phyloP scores from a whole-genome alignment of 306 rosid species.

The Rosa rugosa region DNA sequence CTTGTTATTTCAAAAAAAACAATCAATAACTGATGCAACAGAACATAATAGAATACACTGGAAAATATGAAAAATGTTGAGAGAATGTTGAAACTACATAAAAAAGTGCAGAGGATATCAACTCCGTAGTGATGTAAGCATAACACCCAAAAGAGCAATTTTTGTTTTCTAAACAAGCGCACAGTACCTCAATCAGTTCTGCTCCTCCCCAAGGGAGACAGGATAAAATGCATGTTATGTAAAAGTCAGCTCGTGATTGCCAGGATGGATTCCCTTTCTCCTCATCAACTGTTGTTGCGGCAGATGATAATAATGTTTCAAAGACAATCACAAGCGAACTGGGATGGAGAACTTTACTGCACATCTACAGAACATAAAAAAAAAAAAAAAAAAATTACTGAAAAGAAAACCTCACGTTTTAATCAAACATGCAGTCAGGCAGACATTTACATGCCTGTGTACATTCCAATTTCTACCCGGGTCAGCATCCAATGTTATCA shows the following conservation, averaged over 20 bases:
- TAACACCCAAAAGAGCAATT: background rate
- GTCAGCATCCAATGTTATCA: background rate
- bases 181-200: slow-evolving; percentile 82
- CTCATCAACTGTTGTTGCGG: slow-evolving; percentile 96
- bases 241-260: slow-evolving; percentile 97
- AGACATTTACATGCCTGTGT: background rate
- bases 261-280: slow-evolving; percentile 98
- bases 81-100: background rate
- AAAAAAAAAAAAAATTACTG: slow-evolving; percentile 4
- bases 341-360: slow-evolving; percentile 90
- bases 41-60: background rate
- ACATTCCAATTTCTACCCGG: background rate
- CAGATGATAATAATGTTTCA: slow-evolving; percentile 88
- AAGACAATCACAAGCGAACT: slow-evolving; percentile 79
- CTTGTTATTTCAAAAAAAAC: too few species aligned
- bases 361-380: slow-evolving; percentile 55
- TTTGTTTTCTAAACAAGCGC: slow-evolving; percentile 9
- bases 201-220: slow-evolving; percentile 99
- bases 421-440: background rate
- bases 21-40: background rate
- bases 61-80: background rate
- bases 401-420: slow-evolving; percentile 8
- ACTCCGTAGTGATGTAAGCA: background rate
- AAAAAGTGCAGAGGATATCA: background rate
- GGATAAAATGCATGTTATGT: slow-evolving; percentile 80